Percentiles rank a stretch among this genome's conserved stretches.
Conservation (phyloP, 2,329 filamentous ascomycete genomes). For the Albophoma yamanashiensis region DNA sequence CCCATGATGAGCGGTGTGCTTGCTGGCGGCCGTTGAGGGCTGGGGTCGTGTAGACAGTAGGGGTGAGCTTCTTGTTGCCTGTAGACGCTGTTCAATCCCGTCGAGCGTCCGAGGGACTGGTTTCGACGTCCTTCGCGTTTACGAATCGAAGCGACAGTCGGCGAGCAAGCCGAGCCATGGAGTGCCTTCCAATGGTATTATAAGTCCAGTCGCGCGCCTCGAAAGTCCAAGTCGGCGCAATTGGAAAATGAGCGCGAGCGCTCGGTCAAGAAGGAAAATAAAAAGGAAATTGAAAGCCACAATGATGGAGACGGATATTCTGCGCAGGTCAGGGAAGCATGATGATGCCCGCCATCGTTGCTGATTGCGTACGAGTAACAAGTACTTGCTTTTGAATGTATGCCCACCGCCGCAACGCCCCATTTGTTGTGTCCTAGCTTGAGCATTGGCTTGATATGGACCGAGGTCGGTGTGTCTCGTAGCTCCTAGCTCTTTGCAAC, state of each 20-base stretch:
- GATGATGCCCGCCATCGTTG: neutral
- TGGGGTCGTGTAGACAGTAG: neutral
- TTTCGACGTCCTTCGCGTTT: neutral
- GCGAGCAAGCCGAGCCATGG: neutral
- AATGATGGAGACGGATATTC: neutral
- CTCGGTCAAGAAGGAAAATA: neutral
- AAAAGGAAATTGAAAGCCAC: neutral
- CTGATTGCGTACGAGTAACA: neutral
- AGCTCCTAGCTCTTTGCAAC: too few relatives aligned
- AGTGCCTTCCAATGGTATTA: neutral
- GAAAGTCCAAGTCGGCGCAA: neutral
- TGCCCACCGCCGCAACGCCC: neutral
- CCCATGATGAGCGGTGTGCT: slow-evolving; percentile 9
- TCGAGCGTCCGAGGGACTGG: neutral
- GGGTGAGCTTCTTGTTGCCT: neutral
- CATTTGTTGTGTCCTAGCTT: neutral
- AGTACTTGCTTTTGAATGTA: neutral
- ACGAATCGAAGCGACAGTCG: neutral
- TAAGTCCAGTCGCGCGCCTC: neutral
- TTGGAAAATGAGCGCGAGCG: neutral
- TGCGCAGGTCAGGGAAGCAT: neutral
- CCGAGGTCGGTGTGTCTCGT: neutral
- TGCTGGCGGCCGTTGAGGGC: neutral
- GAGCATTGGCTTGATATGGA: neutral
- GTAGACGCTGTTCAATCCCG: neutral